phyloP scores from a whole-genome alignment of 345 rosid species.

The Lumnitzera racemosa region DNA sequence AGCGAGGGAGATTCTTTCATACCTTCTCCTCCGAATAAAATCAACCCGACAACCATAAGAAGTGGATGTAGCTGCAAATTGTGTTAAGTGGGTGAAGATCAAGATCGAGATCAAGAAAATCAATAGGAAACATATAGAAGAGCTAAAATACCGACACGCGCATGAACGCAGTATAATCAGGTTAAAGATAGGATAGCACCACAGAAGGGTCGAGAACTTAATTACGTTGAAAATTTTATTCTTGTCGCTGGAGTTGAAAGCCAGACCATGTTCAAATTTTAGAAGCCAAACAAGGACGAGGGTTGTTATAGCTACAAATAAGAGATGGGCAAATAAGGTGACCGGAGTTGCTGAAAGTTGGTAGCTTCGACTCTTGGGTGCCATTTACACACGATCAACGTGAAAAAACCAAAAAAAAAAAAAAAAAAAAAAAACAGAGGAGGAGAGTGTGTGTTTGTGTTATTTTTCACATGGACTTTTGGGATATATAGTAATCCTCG shows the following conservation, averaged over 20 bases:
- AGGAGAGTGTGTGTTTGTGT: no score
- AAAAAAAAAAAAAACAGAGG: no score
- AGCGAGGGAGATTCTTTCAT: background rate
- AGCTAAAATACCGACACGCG: background rate
- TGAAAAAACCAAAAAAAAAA: no score
- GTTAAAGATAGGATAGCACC: no score
- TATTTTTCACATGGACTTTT: no score
- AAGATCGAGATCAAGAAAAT: background rate
- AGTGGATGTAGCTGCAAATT: conserved; percentile 40
- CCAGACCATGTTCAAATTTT: conserved; percentile 30
- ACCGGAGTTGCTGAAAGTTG: conserved; percentile 29
- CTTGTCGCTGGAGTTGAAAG: conserved; percentile 28
- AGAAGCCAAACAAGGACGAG: conserved; percentile 51
- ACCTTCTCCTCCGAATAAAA: conserved; percentile 51
- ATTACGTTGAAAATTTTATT: conserved; percentile 34
- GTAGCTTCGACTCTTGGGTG: conserved; percentile 22
- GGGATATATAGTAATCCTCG: no score
- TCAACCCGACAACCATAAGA: conserved; percentile 47
- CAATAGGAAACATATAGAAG: no score
- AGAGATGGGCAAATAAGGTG: conserved; percentile 32
- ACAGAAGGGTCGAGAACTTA: background rate
- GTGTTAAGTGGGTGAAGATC: background rate
- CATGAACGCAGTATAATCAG: no score
- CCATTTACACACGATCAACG: conserved; percentile 12
- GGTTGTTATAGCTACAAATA: conserved; percentile 25